Evolutionary conservation across 495 filamentous ascomycete genomes (phyloP).

Genomic region (Friedmanniomyces simplex): DNA sequence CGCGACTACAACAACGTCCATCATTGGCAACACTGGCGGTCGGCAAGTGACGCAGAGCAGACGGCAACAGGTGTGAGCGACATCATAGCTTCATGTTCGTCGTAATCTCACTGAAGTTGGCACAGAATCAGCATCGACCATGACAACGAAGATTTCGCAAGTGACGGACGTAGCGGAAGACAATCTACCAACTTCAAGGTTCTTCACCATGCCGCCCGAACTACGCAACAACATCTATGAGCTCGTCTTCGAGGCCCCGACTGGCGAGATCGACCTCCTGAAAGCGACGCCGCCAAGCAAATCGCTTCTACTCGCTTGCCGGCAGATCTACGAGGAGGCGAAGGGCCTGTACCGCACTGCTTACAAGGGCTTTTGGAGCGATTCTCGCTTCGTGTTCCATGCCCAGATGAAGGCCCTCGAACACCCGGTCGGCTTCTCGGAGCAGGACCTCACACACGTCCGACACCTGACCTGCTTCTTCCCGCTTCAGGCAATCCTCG

Average conservation of each 20-base stretch:
- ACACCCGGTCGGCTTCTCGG: background rate
- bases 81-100: too few relatives aligned
- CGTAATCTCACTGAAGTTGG: too few relatives aligned
- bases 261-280: background rate
- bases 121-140: too few relatives aligned
- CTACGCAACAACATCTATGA: background rate
- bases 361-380: background rate
- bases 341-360: background rate
- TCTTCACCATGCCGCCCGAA: background rate
- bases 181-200: background rate
- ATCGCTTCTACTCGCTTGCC: background rate
- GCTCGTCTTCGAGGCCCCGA: background rate
- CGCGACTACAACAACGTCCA: too few relatives aligned
- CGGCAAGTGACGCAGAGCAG: too few relatives aligned
- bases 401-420: too few relatives aligned
- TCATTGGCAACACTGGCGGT: too few relatives aligned
- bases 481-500: too few relatives aligned
- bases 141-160: background rate
- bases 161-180: background rate
- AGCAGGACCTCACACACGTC: background rate
- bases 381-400: too few relatives aligned
- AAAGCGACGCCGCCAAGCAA: background rate
- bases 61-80: too few relatives aligned
- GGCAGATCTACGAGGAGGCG: background rate
- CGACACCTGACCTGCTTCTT: background rate